Evolutionary conservation across 192 early-diverging fungal species (phyloP), one percentile per base, ranked within the genome.

Genomic region (Chytriomyces confervae): DNA sequence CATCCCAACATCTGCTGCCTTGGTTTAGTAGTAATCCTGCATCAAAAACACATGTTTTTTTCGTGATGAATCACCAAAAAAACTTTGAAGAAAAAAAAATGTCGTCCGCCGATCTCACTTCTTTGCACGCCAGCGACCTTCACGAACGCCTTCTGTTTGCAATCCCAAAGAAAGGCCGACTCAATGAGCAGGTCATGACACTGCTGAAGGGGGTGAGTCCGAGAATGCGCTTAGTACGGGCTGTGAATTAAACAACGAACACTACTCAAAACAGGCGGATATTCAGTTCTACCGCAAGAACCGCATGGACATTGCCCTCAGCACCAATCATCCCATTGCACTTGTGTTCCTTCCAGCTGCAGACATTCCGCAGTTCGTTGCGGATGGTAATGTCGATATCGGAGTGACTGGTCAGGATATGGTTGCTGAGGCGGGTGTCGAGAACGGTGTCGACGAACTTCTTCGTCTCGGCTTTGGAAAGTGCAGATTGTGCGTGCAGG

Each of bases 111-210:
- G 63, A 65, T 11, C n/a, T 11, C 11, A 13, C 63, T 11, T 65
- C 63, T 2, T 27, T 85, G 81, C 79, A 85, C 69, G 61, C 77
- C 46, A 61, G 67, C 13, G 84, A 88, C 57, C 82, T 88, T 16
- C 57, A 76, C 36, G 84, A 84, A 72, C 75, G 84, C 24, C 80
- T 98, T 60, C 86, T 97, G 50, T 96, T 98, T 76, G 97, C 94
- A n/a, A 90, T 99, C 65, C 97, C 97, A 61, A 99, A 99, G 83
- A 99, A 99, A 85, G 97, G 97, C 46, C 92, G 97, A 47, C 92
- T 99, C 49, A 91, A 97, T 85, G 94, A 97, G 79, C 89, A 96
- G 69, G 94, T 92, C 61, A 81, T 96, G 10, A 85, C 89, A 6
- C 83, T 99, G 46, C 89, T 99, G 10, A 83, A 83, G 63, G 94